Evolutionary conservation across 257 asterid species (phyloP), one percentile per base, ranked within the genome.

Genomic region (Anisodus tanguticus): DNA sequence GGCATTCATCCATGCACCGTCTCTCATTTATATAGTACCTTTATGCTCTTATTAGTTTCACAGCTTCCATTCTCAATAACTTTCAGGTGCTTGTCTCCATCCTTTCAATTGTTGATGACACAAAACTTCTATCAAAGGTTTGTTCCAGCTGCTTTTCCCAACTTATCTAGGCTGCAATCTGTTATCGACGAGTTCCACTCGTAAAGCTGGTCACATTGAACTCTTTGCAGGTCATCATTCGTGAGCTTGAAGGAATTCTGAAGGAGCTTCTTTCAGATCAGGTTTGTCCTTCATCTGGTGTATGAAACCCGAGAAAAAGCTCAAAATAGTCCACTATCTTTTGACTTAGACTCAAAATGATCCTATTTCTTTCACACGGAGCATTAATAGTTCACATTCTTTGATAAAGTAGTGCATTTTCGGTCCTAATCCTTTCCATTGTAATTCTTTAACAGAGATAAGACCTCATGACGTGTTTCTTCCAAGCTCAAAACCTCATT

Each of bases 71-170:
- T 19, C 81, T 22, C 45, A 74, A 74, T 49, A 11, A 74, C 62
- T 74, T 87, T 80, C 91, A 96, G 99, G 98, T 93, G 51, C 97
- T 92, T 58, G 95, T 89, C 82, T 90, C 91, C 91, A 88, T 96
- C 83, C 88, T 96, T 88, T 94, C 99, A 54, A 86, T 87, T 84
- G 98, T 94, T 85, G 99, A 94, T 86, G 99, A 96, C 94, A 96
- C 98, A 45, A 96, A 94, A 84, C 98, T 96, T 82, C 85, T 92
- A 86, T 83, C 99, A 12, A 93, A 94, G 99, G 99, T 96, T 85
- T 82, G 90, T 62, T 83, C 68, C 86, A 82, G 17, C 55, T 77
- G 80, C 79, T 39, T 43, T 77, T 84, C 17, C 70, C 39, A 71
- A 70, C 78, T 86, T 17, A 58, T 2, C 37, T 22, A 2, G 57